Evolutionary conservation across 140 eudicot genomes (phyloP), one percentile per base, ranked within the genome.

Genomic region (Flaveria floridana): DNA sequence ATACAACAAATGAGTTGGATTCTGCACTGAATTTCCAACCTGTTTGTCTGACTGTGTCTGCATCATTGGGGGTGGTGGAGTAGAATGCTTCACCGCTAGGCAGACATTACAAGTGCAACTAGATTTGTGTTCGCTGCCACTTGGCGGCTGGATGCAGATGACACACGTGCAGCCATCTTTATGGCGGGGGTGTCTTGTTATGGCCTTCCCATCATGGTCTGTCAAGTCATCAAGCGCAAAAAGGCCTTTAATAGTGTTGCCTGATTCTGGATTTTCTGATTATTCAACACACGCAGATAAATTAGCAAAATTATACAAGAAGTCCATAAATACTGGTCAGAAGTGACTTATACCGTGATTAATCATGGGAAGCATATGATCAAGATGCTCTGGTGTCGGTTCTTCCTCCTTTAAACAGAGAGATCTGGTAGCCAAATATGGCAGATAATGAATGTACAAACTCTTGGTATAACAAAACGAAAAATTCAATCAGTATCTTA

Each of bases 81-180:
- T 72, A 44, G 86, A 86, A 62, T 82, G 84, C 78, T 71, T 87
- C 44, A 76, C 50, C 0, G 81, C 78, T 61, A 53, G 63, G 47
- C 92, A 89, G 76, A 83, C 87, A 5, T 78, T 75, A 65, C 96
- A 90, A 1, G 80, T 77, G 65, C 96, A 87, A 0, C 85, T 57
- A 4, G 65, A 82, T 47, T 76, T 70, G 80, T 90, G 97, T 58
- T 86, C 88, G 2, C 76, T 78, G 55, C 90, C 88, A 23, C 87
- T 80, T 21, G 89, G 89, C 26, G 84, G 83, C 81, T 85, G 96
- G 61, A 82, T 79, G 85, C 96, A 89, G 68, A 80, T 86, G 23
- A 87, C 78, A 83, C 96, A 89, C 13, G 82, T 51, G 79, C 96
- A 89, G 15, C 96, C 91, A 65, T 80, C 81, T 75, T 78, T 83